Evolutionary conservation across 108 stramenopile genomes (phyloP), one percentile per base, ranked within the genome.

Genomic region (Epithemia pelagica): DNA sequence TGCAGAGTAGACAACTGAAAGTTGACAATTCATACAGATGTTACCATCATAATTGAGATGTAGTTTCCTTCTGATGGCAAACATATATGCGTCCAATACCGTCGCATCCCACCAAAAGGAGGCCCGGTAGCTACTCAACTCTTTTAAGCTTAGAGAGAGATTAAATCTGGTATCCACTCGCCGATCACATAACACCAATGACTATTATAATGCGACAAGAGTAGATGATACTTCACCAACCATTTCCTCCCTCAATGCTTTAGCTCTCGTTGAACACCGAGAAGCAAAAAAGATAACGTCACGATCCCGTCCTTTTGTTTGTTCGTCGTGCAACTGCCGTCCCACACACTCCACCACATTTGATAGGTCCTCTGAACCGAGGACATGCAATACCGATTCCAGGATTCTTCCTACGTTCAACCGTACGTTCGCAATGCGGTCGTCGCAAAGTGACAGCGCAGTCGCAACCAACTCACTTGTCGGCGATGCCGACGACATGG

Each of bases 331-430:
- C 28, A 94, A 56, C 67, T 94, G 92, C 51, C 84, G 82, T 15
- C 81, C 69, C 30, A 91, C 66, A 21, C 79, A 78, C 57, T 77
- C 67, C 27, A 78, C 71, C 24, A 84, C 74, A 29, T 80, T 81
- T 24, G 82, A 60, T 22, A 83, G 68, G 30, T 90, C 88, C 23
- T 83, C 77, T 10, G 79, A 82, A 20, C 84, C 83, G 52, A 91
- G 74, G 18, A 82, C 76, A 55, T 76, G 71, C 15, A 87, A 58
- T 0, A 82, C 76, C 0, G 74, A 65, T 3, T 66, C 78, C 55
- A 92, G 74, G n/a, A 80, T 72, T 31, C 86, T 71, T 19, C 91
- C 91, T 32, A 95, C 89, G 70, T 92, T 92, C 56, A 95, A 62
- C 25, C 91, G 80, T 52, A 95, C 91, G 68, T 95, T 95, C 5